A percentile compares a stretch with the other conserved stretches of the same genome.
phyloP scores from a whole-genome alignment of 1,139 yeast genomes.

The Nakaseomyces sp. region DNA sequence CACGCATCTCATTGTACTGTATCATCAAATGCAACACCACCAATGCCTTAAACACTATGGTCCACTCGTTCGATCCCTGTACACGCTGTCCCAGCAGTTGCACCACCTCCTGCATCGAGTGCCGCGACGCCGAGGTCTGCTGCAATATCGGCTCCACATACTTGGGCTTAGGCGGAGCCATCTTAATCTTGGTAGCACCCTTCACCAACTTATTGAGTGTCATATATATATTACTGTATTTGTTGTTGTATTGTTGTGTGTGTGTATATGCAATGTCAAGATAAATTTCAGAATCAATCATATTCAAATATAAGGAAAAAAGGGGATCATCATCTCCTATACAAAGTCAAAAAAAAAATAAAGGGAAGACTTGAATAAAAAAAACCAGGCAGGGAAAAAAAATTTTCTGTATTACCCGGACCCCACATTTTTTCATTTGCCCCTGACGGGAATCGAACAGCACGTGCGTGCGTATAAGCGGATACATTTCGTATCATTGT shows the following conservation, averaged over 20 bases:
- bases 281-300: no score
- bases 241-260: neutral
- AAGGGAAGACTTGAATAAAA: no score
- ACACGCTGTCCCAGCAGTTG: conserved; percentile 50
- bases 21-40: conserved; percentile 85
- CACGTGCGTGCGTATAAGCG: no score
- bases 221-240: neutral
- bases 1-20: conserved; percentile 41
- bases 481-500: no score
- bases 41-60: conserved; percentile 76
- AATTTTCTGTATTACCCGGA: neutral
- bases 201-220: conserved; percentile 41
- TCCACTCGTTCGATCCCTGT: conserved; percentile 71
- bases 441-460: no score
- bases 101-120: conserved; percentile 57
- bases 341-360: neutral
- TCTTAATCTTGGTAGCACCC: conserved; percentile 65
- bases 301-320: no score
- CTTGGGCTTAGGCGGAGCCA: conserved; percentile 97
- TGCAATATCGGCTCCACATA: conserved; percentile 86
- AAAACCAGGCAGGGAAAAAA: neutral
- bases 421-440: no score
- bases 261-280: no score
- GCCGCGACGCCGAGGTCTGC: conserved; percentile 55
- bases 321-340: neutral